Evolutionary conservation across 495 filamentous ascomycete species (phyloP).

Genomic region (Penicillium riverlandense): DNA sequence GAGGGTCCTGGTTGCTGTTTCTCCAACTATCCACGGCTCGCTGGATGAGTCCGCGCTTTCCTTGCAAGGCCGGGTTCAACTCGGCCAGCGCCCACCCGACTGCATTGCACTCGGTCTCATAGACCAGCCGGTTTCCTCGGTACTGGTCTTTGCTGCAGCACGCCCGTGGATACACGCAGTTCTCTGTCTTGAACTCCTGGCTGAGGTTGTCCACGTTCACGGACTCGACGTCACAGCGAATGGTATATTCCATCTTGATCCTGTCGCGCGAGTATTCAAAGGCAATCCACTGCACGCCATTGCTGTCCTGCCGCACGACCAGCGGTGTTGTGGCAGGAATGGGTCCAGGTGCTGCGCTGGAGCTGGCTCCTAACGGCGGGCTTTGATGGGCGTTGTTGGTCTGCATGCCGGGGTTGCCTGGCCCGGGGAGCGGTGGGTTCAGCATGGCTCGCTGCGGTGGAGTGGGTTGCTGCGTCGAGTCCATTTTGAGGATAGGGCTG

Average conservation of each 20-base stretch:
- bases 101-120: slow-evolving; percentile 97
- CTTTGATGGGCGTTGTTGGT: slow-evolving; percentile 40
- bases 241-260: slow-evolving; percentile 99
- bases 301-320: slow-evolving; percentile 90
- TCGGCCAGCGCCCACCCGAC: slow-evolving; percentile 96
- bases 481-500: slow-evolving; percentile 30
- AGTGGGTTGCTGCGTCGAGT: slow-evolving; percentile 40
- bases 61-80: slow-evolving; percentile 80
- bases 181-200: slow-evolving; percentile 90
- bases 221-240: slow-evolving; percentile 95
- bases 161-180: slow-evolving; percentile 94
- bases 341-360: slow-evolving; percentile 92
- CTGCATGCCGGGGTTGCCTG: slow-evolving; percentile 47
- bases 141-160: slow-evolving; percentile 96
- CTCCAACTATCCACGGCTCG: slow-evolving; percentile 97
- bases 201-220: slow-evolving; percentile 82
- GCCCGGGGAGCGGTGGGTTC: slow-evolving; percentile 34
- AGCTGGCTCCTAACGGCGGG: slow-evolving; percentile 48
- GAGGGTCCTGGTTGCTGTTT: slow-evolving; percentile 95
- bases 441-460: slow-evolving; percentile 32
- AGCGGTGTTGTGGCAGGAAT: slow-evolving; percentile 97
- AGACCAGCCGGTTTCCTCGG: slow-evolving; percentile 85
- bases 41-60: slow-evolving; percentile 93
- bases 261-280: slow-evolving; percentile 97
- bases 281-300: slow-evolving; percentile 97